These are phyloP conservation scores for Oxyria digyna DNA, from an alignment of 148 eudicot genomes.

Conservation along the genomic window DNA sequence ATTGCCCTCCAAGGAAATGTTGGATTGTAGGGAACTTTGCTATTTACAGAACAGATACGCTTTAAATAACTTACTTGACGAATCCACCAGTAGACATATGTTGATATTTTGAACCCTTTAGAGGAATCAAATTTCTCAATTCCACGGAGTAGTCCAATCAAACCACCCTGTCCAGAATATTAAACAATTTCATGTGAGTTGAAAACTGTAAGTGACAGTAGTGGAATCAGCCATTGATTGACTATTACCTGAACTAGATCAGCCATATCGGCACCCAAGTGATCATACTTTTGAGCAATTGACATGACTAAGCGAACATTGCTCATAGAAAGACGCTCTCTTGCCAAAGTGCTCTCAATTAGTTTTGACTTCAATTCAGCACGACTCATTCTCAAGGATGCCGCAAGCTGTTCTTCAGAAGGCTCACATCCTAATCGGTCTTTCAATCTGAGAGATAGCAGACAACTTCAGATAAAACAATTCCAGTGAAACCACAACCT, in stretches of 20 bases:
- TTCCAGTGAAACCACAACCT: not conserved
- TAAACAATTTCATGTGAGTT: constrained; percentile 4
- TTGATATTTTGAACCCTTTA: constrained; percentile 88
- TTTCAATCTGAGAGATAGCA: constrained; percentile 44
- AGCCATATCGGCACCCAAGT: constrained; percentile 94
- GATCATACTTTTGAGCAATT: constrained; percentile 77
- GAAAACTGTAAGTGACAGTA: not conserved
- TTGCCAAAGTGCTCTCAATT: constrained; percentile 74
- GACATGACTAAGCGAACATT: constrained; percentile 95
- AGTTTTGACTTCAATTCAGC: constrained; percentile 49
- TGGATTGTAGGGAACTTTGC: not conserved
- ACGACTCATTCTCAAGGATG: constrained; percentile 50
- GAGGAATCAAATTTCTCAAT: constrained; percentile 96
- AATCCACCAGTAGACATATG: constrained; percentile 99
- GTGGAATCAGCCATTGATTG: not conserved
- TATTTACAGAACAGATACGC: not conserved
- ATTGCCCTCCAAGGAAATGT: not conserved
- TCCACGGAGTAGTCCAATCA: constrained; percentile 86
- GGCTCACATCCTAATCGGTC: constrained; percentile 76
- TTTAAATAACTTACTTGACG: constrained; percentile 70
- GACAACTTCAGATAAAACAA: not conserved
- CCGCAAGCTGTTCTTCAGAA: constrained; percentile 80
- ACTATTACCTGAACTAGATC: constrained; percentile 75
- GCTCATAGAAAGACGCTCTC: constrained; percentile 89
- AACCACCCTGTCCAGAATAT: constrained; percentile 53